Conservation (phyloP, 108 stramenopile genomes). For the Aurantiochytrium sp. region DNA sequence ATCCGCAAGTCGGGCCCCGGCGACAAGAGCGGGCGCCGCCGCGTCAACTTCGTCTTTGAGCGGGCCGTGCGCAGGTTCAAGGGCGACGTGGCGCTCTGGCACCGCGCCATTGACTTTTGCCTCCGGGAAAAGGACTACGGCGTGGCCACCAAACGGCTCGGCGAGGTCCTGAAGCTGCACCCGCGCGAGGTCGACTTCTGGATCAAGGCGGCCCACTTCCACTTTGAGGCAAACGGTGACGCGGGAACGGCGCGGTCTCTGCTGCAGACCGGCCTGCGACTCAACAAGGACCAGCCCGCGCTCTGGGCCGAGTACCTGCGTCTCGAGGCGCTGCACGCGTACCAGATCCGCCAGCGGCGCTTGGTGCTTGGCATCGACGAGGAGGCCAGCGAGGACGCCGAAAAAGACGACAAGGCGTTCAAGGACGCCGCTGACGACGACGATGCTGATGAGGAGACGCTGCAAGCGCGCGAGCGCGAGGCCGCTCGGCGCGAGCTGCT, state of each 20-base stretch:
- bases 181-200: neutral
- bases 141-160: neutral
- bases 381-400: neutral
- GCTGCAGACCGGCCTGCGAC: constrained; percentile 5
- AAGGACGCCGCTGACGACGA: neutral
- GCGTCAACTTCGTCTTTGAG: constrained; percentile 18
- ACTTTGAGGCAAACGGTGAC: neutral
- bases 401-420: no score
- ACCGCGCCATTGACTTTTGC: neutral
- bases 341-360: neutral
- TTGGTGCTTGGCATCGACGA: constrained; percentile 1
- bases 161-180: neutral
- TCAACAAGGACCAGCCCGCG: neutral
- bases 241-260: neutral
- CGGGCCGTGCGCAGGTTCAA: constrained; percentile 20
- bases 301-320: constrained; percentile 20
- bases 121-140: neutral
- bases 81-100: neutral
- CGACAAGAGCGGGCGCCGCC: neutral
- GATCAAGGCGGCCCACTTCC: constrained; percentile 24
- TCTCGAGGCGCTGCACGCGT: neutral
- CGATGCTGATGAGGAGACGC: neutral
- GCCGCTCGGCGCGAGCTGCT: neutral
- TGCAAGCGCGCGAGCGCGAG: neutral
- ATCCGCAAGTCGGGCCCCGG: neutral